Percentiles rank a stretch among this genome's conserved stretches.
Conservation (phyloP, 163 green algal genomes). For the Trebouxiophyceae sp. region DNA sequence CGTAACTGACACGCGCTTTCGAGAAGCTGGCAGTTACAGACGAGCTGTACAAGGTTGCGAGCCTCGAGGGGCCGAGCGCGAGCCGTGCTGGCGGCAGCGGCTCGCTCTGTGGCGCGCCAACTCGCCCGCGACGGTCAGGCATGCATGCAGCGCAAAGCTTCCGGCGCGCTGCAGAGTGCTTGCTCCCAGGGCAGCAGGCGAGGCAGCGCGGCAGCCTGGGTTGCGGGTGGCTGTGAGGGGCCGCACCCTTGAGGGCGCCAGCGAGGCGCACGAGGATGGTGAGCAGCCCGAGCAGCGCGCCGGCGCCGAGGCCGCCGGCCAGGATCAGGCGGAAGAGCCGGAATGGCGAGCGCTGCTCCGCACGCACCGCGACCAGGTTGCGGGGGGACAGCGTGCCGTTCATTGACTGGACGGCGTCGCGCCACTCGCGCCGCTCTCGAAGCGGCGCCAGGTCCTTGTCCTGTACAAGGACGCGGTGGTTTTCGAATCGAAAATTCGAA, state of each 20-base stretch:
- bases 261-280: constrained; percentile 65
- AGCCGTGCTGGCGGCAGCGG: too few relatives aligned
- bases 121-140: too few relatives aligned
- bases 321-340: constrained; percentile 71
- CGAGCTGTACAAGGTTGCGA: too few relatives aligned
- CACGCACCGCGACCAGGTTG: constrained; percentile 29
- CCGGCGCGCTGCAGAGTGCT: too few relatives aligned
- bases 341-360: constrained; percentile 81
- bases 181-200: too few relatives aligned
- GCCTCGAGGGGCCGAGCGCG: too few relatives aligned
- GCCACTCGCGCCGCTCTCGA: constrained; percentile 78
- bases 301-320: constrained; percentile 57
- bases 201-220: too few relatives aligned
- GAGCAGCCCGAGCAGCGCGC: constrained; percentile 69
- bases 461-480: constrained; percentile 18
- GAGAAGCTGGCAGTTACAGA: too few relatives aligned
- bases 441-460: constrained; percentile 77
- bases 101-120: too few relatives aligned
- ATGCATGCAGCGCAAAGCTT: too few relatives aligned
- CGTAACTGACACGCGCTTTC: too few relatives aligned
- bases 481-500: background rate
- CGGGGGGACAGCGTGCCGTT: constrained; percentile 39
- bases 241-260: constrained; percentile 41
- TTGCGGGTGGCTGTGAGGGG: too few relatives aligned
- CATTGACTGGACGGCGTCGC: constrained; percentile 54